Conservation (phyloP, 306 rosid species). For the Leucaena leucocephala region DNA sequence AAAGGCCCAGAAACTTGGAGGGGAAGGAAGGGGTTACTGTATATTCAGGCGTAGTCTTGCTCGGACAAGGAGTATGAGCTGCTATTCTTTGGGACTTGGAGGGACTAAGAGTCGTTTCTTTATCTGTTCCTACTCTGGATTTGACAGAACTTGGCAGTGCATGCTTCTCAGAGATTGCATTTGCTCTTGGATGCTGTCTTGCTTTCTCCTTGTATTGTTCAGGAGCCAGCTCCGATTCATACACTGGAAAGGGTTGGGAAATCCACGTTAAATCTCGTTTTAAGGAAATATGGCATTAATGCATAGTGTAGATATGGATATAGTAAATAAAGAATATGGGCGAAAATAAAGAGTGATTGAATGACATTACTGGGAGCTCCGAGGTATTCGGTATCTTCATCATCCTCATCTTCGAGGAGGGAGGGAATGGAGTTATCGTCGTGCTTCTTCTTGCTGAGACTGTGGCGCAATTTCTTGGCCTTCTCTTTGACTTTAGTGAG, state of each 20-base stretch:
- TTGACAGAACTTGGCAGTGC: constrained; percentile 42
- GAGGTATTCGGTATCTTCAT: constrained; percentile 60
- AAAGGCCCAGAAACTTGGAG: constrained; percentile 55
- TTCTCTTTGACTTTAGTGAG: constrained; percentile 86
- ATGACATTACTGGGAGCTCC: constrained; percentile 78
- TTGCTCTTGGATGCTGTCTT: constrained; percentile 55
- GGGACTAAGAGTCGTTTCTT: constrained; percentile 36
- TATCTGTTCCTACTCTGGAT: constrained; percentile 32
- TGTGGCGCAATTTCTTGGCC: constrained; percentile 73
- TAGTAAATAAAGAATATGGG: background rate
- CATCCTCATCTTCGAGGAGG: constrained; percentile 44
- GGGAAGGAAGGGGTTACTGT: constrained; percentile 48
- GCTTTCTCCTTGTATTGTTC: constrained; percentile 47
- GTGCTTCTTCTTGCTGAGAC: constrained; percentile 80
- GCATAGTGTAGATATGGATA: too few relatives aligned
- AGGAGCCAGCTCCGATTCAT: constrained; percentile 69
- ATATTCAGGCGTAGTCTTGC: constrained; percentile 36
- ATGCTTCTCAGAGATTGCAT: constrained; percentile 54
- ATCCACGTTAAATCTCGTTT: background rate
- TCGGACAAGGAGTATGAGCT: constrained; percentile 29
- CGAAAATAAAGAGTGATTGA: too few relatives aligned
- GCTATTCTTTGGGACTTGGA: constrained; percentile 43
- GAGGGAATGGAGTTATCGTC: constrained; percentile 53
- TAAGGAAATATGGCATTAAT: background rate
- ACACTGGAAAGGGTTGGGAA: constrained; percentile 52